phyloP scores from a whole-genome alignment of 768 basidiomycete species.

The Mycena venus region DNA sequence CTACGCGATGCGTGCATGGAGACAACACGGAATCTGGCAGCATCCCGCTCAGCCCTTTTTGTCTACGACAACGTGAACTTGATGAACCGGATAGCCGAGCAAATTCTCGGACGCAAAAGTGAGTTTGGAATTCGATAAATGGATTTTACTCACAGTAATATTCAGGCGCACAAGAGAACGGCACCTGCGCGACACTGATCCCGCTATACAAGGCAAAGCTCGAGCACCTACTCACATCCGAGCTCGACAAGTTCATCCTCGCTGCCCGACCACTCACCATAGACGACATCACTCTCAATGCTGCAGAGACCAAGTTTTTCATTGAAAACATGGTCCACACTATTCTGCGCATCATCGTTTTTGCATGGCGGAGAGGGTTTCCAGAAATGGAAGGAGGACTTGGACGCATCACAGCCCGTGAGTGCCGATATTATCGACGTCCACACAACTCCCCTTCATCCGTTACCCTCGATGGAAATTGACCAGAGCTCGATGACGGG shows the following conservation, averaged over 20 bases:
- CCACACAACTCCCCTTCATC: constrained; percentile 24
- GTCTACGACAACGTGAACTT: not conserved
- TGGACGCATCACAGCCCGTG: constrained; percentile 9
- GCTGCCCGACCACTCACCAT: constrained; percentile 32
- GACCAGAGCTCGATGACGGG: constrained; percentile 34
- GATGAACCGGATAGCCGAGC: not conserved
- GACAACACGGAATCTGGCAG: not conserved
- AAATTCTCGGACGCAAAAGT: constrained; percentile 3
- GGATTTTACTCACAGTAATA: not conserved
- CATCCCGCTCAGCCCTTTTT: not conserved
- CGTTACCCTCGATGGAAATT: constrained; percentile 27
- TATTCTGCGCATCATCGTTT: constrained; percentile 30
- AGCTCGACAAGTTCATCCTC: constrained; percentile 30
- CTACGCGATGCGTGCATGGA: not conserved
- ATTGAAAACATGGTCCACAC: constrained; percentile 8
- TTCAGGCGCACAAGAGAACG: constrained; percentile 42
- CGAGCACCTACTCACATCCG: constrained; percentile 34
- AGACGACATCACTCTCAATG: constrained; percentile 35
- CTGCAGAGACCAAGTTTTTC: constrained; percentile 10
- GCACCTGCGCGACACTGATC: constrained; percentile 41
- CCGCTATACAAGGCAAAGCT: constrained; percentile 29
- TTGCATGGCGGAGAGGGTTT: constrained; percentile 27
- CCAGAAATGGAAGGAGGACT: not conserved
- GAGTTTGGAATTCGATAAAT: not conserved
- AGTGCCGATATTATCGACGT: constrained; percentile 23